Conservation (phyloP, 2,329 filamentous ascomycete genomes). For the Alternaria infectoria region DNA sequence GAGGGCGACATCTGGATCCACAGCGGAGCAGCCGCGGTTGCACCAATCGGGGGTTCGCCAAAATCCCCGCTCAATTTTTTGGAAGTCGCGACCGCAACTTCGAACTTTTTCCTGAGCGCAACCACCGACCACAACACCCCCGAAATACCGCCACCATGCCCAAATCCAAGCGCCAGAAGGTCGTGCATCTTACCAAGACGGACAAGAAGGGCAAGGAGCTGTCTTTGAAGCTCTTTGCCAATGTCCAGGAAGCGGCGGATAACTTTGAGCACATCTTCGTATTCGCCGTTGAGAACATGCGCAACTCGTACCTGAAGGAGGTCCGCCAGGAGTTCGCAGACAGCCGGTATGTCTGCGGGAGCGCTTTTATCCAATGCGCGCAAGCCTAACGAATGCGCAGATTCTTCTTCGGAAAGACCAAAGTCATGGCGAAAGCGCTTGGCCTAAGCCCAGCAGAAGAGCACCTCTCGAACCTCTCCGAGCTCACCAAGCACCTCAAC, state of each 20-base stretch:
- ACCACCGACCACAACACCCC: conserved; percentile 18
- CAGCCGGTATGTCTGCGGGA: conserved; percentile 69
- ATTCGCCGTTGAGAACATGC: conserved; percentile 95
- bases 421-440: conserved; percentile 96
- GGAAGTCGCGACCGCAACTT: conserved; percentile 21
- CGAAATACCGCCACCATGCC: conserved; percentile 70
- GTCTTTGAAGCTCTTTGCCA: conserved; percentile 84
- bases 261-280: conserved; percentile 91
- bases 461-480: conserved; percentile 77
- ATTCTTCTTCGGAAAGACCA: conserved; percentile 98
- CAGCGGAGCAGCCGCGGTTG: conserved; percentile 31
- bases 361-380: not conserved
- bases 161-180: conserved; percentile 90
- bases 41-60: conserved; percentile 39
- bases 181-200: conserved; percentile 90
- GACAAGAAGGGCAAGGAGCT: conserved; percentile 92
- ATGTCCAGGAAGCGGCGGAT: conserved; percentile 83
- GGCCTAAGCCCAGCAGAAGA: conserved; percentile 79
- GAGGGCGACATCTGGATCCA: conserved; percentile 3
- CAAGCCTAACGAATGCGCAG: conserved; percentile 53
- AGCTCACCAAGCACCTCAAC: conserved; percentile 70
- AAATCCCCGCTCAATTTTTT: conserved; percentile 39
- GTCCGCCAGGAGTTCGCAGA: conserved; percentile 85
- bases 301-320: conserved; percentile 93
- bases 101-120: conserved; percentile 34